These are phyloP conservation scores for Podaxis sp. DNA, from an alignment of 768 basidiomycete species.

Conservation along the genomic window DNA sequence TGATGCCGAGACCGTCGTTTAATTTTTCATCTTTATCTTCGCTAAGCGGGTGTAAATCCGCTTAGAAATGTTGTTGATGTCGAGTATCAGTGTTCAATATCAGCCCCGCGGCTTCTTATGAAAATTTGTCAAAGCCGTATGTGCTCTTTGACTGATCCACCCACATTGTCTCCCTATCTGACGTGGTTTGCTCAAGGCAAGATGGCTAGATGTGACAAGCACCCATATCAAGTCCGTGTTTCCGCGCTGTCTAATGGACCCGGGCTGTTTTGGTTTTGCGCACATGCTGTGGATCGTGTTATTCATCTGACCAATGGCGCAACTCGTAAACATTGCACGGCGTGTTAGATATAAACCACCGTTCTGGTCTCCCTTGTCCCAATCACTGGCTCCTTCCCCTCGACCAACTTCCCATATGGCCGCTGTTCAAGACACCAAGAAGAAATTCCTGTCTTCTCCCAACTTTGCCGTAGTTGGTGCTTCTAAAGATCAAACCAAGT, in stretches of 20 bases:
- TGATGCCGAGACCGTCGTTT: slow-evolving; percentile 6
- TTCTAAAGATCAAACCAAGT: slow-evolving; percentile 76
- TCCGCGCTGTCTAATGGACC: not conserved
- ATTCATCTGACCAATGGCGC: slow-evolving; percentile 8
- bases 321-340: slow-evolving; percentile 1
- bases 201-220: not conserved
- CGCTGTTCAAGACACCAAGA: slow-evolving; percentile 36
- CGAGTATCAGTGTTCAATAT: not conserved
- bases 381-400: not conserved
- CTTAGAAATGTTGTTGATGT: not conserved
- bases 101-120: not conserved
- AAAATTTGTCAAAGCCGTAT: not conserved
- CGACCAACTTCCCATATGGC: slow-evolving; percentile 8
- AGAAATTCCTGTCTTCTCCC: slow-evolving; percentile 61
- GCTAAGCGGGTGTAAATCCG: not conserved
- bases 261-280: not conserved
- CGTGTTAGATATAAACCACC: slow-evolving; percentile 2
- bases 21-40: not conserved
- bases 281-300: not conserved
- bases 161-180: not conserved
- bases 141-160: not conserved
- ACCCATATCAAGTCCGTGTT: not conserved
- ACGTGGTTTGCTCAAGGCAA: not conserved
- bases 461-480: slow-evolving; percentile 80
- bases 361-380: not conserved